Percentiles rank a stretch among this genome's conserved stretches.
Conservation (phyloP, 2,329 filamentous ascomycete genomes). For the Aspergillus udagawae region DNA sequence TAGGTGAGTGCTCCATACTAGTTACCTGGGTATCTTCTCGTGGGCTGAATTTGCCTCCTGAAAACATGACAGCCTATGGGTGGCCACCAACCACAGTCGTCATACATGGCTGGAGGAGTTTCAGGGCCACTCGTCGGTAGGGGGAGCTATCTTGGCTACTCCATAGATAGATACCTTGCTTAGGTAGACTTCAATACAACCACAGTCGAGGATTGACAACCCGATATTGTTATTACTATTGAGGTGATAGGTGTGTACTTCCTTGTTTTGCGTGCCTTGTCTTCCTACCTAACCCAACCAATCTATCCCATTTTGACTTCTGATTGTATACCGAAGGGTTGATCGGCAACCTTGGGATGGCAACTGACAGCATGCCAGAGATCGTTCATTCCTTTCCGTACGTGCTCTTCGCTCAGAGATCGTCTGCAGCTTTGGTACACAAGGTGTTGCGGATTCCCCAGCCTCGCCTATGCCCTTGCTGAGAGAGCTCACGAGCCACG, state of each 20-base stretch:
- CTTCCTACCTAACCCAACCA: neutral
- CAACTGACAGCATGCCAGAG: neutral
- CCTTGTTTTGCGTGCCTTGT: neutral
- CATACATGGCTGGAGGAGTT: conserved; percentile 4
- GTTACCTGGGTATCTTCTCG: neutral
- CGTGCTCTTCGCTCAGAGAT: neutral
- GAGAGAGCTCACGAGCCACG: neutral
- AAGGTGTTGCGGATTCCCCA: neutral
- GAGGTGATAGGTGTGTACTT: conserved; percentile 6
- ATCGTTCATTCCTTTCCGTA: neutral
- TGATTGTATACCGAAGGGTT: neutral
- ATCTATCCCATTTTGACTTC: neutral
- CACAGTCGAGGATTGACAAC: neutral
- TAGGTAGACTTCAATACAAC: neutral
- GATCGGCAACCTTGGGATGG: neutral
- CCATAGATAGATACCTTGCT: neutral
- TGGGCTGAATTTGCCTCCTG: conserved; percentile 16
- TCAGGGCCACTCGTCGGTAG: neutral
- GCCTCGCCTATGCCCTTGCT: neutral
- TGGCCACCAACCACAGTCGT: conserved; percentile 14
- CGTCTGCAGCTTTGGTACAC: neutral
- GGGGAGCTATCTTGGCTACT: neutral
- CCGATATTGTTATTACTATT: neutral
- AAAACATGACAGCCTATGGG: conserved; percentile 3
- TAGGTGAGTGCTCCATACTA: neutral